Evolutionary conservation across 78 protist genomes (phyloP), one percentile per base, ranked within the genome.

Genomic region (Guillardia theta): DNA sequence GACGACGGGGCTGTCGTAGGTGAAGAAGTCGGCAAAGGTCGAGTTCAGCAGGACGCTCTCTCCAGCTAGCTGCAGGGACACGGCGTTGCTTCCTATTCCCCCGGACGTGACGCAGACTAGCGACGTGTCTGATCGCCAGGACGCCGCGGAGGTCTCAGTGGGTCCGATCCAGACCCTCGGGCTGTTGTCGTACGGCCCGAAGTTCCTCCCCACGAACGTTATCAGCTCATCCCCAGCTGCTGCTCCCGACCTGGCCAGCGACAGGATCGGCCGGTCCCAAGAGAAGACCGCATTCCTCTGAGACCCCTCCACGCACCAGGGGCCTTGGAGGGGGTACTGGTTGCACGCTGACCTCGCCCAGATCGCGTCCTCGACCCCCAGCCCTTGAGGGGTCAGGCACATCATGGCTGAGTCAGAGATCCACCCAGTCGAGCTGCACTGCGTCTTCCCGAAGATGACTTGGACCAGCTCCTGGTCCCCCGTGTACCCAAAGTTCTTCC

Each of bases 91-190:
- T 46, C 90, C 90, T 27, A 78, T 12, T 22, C 90, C 90, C 43
- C 90, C 90, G 15, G 50, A 27, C 90, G 90, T 78, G 24, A 18
- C 6, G 33, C 45, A 1, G 53, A 15, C 50, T 30, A 78, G 10
- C 50, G 90, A 37, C 48, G 90, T 24, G 90, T 78, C 90, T 5
- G 90, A 78, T n/a, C 22, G 21, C 90, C 90, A 78, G 41, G 12
- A 1, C 24, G 44, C 18, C 15, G 1, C 24, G 50, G 33, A 3
- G 4, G 44, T 50, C 24, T 18, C 5, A 18, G 90, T 78, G 90
- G 39, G 44, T 50, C 90, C 90, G 50, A 78, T 43, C 48, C 18
- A 24, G 45, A 78, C 24, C 48, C 18, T 18, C 33, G 44, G 44
- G 1, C 43, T 37, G 18, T 46, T 10, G 30, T 43, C 45, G 90